Conservation (phyloP, 805 yeast species). For the Soucietia sequanensis region DNA sequence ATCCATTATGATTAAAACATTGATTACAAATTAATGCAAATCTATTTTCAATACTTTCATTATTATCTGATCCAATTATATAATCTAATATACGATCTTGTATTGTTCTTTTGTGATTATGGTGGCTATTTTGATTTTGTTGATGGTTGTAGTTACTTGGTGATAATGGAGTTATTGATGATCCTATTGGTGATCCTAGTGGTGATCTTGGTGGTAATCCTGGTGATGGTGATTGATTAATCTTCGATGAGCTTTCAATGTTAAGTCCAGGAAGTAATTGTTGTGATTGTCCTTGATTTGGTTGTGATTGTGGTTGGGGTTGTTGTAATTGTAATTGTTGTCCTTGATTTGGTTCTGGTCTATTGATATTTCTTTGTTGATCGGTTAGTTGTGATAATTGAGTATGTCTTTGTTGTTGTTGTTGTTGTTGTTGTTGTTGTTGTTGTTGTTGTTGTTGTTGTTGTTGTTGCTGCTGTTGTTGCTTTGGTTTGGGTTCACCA, state of each 20-base stretch:
- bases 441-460: not conserved
- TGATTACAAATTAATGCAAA: slow-evolving; percentile 69
- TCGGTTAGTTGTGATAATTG: no score
- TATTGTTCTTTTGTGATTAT: slow-evolving; percentile 22
- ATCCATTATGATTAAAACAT: slow-evolving; percentile 75
- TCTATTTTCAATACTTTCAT: slow-evolving; percentile 58
- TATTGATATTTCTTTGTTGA: no score
- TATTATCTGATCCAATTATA: slow-evolving; percentile 54
- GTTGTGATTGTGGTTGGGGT: not conserved
- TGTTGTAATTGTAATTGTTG: slow-evolving; percentile 1
- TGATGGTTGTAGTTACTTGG: no score
- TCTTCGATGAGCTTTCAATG: not conserved
- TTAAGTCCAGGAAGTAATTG: not conserved
- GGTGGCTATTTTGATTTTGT: no score
- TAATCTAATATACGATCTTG: slow-evolving; percentile 39
- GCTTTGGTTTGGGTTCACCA: slow-evolving; percentile 13
- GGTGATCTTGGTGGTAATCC: not conserved
- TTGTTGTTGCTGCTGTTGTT: not conserved
- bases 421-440: slow-evolving; percentile 2
- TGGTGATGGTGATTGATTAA: not conserved
- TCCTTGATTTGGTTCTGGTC: no score
- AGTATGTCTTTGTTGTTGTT: not conserved
- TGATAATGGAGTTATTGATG: not conserved
- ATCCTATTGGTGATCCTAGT: not conserved
- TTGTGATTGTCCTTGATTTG: not conserved